Evolutionary conservation across 768 basidiomycete species (phyloP).

Genomic region (Chalciporus chontae): DNA sequence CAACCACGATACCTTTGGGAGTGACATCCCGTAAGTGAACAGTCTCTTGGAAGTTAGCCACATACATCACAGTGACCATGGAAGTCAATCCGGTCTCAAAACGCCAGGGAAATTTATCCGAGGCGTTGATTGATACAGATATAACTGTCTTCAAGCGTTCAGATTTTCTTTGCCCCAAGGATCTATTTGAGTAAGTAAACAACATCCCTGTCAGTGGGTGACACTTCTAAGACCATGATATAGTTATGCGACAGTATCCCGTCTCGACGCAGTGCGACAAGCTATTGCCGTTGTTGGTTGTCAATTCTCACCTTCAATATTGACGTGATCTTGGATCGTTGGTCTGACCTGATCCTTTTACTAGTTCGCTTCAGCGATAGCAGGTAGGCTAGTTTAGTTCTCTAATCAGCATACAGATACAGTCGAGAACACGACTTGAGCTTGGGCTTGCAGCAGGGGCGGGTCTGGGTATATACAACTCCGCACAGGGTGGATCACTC

Average conservation of each 20-base stretch:
- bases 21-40: not conserved
- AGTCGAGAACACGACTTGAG: no score
- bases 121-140: not conserved
- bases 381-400: conserved; percentile 5
- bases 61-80: no score
- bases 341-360: not conserved
- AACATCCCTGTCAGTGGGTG: not conserved
- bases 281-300: not conserved
- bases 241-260: conserved; percentile 7
- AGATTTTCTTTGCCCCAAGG: conserved; percentile 6
- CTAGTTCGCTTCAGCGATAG: conserved; percentile 2
- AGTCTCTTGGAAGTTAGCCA: not conserved
- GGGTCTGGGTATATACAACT: conserved; percentile 4
- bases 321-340: not conserved
- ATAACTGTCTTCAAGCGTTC: conserved; percentile 3
- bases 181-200: conserved; percentile 7
- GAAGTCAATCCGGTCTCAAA: no score
- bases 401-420: not conserved
- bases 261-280: not conserved
- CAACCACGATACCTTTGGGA: not conserved
- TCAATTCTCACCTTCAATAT: conserved; percentile 1
- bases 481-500: not conserved
- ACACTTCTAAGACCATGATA: not conserved
- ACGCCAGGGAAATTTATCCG: no score
- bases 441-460: not conserved